A percentile compares a stretch with the other conserved stretches of the same genome.
Conservation (phyloP, 1,284 basidiomycete species). For the Rhizoctonia solani region DNA sequence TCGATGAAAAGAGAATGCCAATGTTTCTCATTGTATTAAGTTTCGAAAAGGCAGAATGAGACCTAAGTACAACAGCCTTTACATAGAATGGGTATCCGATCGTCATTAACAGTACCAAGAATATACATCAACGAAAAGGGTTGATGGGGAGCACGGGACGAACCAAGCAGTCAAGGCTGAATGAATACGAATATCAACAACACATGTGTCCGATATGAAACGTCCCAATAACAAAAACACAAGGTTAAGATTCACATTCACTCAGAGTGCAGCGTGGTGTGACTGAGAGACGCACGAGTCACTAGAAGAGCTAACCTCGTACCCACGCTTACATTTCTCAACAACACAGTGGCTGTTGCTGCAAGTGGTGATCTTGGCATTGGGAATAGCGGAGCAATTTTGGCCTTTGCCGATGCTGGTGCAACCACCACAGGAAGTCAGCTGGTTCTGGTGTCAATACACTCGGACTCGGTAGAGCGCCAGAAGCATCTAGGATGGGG, state of each 20-base stretch:
- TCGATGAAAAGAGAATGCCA: no score
- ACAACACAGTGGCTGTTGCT: conserved; percentile 43
- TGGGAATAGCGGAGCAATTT: conserved; percentile 69
- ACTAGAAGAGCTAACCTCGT: background rate
- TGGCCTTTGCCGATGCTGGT: conserved; percentile 61
- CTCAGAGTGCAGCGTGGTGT: conserved; percentile 4
- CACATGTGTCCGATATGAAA: no score
- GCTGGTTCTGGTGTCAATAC: background rate
- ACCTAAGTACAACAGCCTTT: no score
- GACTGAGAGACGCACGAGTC: conserved; percentile 6
- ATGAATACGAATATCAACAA: no score
- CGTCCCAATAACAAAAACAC: background rate
- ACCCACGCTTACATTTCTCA: conserved; percentile 18
- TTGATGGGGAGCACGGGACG: no score
- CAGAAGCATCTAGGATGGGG: conserved; percentile 52
- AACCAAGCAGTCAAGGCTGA: no score
- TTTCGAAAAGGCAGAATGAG: no score
- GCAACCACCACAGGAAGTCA: conserved; percentile 68
- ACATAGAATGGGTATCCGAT: no score
- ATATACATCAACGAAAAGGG: no score
- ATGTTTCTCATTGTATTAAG: no score
- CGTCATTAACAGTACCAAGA: no score
- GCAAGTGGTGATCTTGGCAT: conserved; percentile 71
- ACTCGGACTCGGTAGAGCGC: conserved; percentile 59
- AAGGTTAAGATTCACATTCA: background rate